A percentile compares a stretch with the other conserved stretches of the same genome.
These are phyloP conservation scores for Phytophthora aleatoria DNA, from an alignment of 352 stramenopile species.

Conservation along the genomic window DNA sequence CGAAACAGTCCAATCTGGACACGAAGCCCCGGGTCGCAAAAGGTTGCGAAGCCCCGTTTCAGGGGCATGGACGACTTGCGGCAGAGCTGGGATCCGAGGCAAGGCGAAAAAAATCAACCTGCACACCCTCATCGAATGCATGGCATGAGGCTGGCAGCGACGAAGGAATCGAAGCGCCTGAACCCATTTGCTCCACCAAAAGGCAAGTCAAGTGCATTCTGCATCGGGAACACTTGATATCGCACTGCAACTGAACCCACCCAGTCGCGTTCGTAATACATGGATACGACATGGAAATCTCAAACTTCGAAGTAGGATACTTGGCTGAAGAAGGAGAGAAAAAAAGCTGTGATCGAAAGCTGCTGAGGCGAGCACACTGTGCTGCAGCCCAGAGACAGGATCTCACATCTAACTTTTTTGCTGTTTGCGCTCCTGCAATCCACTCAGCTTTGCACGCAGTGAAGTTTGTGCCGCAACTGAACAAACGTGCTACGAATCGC, in stretches of 20 bases:
- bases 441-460: conserved; percentile 1
- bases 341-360: conserved; percentile 3
- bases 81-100: conserved; percentile 6
- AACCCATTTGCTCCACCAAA: conserved; percentile 17
- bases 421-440: not conserved
- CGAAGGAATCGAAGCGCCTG: not conserved
- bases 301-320: not conserved
- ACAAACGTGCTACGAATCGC: conserved; percentile 5
- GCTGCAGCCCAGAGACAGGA: not conserved
- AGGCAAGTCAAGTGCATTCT: not conserved
- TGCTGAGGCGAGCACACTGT: no score
- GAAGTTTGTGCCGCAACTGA: conserved; percentile 5
- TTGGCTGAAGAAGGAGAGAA: not conserved
- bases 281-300: no score
- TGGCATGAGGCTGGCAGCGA: not conserved
- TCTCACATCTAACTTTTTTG: conserved; percentile 5
- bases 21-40: not conserved
- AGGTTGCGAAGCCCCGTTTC: conserved; percentile 5
- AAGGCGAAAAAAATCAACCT: conserved; percentile 8
- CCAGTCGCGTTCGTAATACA: conserved; percentile 1
- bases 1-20: conserved; percentile 23
- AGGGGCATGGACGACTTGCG: not conserved
- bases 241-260: conserved; percentile 7
- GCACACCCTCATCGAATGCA: conserved; percentile 4
- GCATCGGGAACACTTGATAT: conserved; percentile 22